Evolutionary conservation across 2,329 filamentous ascomycete genomes (phyloP), one percentile per base, ranked within the genome.

Genomic region (Paecilomyces variotii): DNA sequence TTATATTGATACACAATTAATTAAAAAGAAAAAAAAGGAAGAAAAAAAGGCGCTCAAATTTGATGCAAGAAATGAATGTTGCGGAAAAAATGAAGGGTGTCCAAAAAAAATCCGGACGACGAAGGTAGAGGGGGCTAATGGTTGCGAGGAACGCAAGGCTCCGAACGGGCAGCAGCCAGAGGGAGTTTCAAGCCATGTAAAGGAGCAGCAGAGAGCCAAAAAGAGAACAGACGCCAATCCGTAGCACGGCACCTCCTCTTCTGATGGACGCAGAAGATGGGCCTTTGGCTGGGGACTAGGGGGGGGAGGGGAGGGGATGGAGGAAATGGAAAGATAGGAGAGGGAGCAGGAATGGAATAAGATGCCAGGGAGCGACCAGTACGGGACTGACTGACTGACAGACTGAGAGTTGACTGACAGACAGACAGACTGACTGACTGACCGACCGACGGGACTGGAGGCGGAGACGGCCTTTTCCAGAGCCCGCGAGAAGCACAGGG

Each of bases 181-280:
- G 60, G 60, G 30, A 32, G 30, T 61, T 60, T 64, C 64, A 63
- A 67, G 65, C 68, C 68, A 74, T 72, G 63, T 72, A 72, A 66
- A 32, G 68, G 61, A 60, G 52, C 55, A 57, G 53, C 53, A 58
- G 59, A 30, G 54, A 59, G 56, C 60, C 55, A 56, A 61, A 63
- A 32, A 32, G 19, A 62, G 57, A 61, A 61, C 59, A 63, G 61
- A 59, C 61, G 63, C 67, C 64, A 68, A 66, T 69, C 65, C 66
- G 61, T 60, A 58, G 64, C 64, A 67, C 56, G 64, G 65, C 66
- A 67, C 67, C 64, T 65, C 59, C 60, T 65, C 65, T 65, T 62
- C 65, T 67, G 64, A 56, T 61, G 63, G 58, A 64, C 62, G 63
- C 64, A 73, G 63, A 64, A 64, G 64, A 68, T 61, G 69, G 63